Conservation (phyloP, 345 rosid genomes). For the Alliaria petiolata region DNA sequence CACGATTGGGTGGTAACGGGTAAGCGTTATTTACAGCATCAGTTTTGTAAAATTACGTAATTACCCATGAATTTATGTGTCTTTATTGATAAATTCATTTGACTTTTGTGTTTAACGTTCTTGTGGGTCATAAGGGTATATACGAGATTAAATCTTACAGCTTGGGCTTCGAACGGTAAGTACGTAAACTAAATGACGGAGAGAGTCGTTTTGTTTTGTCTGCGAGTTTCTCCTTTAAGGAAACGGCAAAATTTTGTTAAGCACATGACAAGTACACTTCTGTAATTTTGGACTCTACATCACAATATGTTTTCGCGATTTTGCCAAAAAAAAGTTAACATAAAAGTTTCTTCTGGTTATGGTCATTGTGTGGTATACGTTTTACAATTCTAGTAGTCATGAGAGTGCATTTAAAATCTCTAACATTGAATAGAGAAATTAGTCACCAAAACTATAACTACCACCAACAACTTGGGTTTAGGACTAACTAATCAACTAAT, state of each 20-base stretch:
- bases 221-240: no score
- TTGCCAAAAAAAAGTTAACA: no score
- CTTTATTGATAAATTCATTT: neutral
- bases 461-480: neutral
- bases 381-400: no score
- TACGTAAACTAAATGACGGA: no score
- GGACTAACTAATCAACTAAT: conserved; percentile 2
- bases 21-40: conserved; percentile 9
- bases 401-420: neutral
- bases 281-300: no score
- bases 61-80: conserved; percentile 7
- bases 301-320: no score
- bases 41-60: neutral
- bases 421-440: neutral
- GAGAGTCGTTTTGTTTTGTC: no score
- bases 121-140: conserved; percentile 5
- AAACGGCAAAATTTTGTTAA: no score
- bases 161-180: neutral
- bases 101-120: neutral
- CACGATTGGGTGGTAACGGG: conserved; percentile 22
- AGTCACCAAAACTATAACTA: neutral
- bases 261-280: no score
- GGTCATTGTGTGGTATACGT: no score
- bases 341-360: no score
- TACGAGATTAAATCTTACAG: neutral